These are phyloP conservation scores for Lachnellula occidentalis DNA, from an alignment of 2,329 filamentous ascomycete species.

Conservation along the genomic window DNA sequence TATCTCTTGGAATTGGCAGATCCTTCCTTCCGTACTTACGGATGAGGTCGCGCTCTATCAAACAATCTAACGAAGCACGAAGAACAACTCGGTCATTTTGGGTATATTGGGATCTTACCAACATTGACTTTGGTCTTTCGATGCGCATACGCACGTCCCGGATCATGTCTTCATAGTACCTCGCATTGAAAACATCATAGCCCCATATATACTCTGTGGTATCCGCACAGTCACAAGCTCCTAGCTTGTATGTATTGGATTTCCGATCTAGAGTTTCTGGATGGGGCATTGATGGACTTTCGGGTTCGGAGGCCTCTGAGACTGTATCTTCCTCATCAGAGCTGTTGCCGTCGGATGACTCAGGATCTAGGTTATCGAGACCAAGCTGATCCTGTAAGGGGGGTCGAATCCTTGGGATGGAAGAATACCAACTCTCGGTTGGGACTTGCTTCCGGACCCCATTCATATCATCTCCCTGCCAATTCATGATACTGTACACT, in stretches of 20 bases:
- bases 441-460: constrained; percentile 15
- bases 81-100: constrained; percentile 8
- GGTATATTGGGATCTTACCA: constrained; percentile 10
- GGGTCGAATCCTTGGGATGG: background rate
- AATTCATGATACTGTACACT: constrained; percentile 14
- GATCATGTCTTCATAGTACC: background rate
- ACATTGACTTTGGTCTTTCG: constrained; percentile 12
- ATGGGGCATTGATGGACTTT: background rate
- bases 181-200: background rate
- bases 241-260: background rate
- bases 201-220: background rate
- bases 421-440: constrained; percentile 20
- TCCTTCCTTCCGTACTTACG: constrained; percentile 10
- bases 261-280: background rate
- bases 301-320: too few species aligned
- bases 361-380: background rate
- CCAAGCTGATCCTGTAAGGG: too few species aligned
- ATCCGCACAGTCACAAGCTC: background rate
- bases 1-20: constrained; percentile 5
- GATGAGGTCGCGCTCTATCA: constrained; percentile 9
- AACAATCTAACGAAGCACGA: background rate
- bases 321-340: background rate
- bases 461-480: constrained; percentile 10
- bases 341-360: background rate
- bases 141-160: background rate